Conservation (phyloP, 129 eudicot genomes). For the Logfia minima region DNA sequence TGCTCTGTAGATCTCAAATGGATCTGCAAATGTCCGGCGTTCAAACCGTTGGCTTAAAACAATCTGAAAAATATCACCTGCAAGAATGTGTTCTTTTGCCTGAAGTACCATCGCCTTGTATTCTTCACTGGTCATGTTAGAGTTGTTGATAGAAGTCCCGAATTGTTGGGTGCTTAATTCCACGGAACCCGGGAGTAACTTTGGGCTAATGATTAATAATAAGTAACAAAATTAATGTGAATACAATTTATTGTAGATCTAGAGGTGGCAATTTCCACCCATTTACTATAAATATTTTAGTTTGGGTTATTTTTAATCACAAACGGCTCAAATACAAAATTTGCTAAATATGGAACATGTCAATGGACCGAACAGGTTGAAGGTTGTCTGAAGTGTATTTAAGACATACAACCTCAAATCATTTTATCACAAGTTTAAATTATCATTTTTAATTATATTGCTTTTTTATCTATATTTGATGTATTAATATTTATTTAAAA, state of each 20-base stretch:
- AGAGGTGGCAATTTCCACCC: neutral
- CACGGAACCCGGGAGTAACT: slow-evolving; percentile 67
- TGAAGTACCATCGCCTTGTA: slow-evolving; percentile 64
- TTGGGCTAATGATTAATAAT: slow-evolving; percentile 52
- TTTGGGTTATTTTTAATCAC: neutral
- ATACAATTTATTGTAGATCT: slow-evolving; percentile 8
- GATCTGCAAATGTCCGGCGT: slow-evolving; percentile 84
- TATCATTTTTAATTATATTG: neutral
- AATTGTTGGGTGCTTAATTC: slow-evolving; percentile 47
- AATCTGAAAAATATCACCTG: slow-evolving; percentile 90
- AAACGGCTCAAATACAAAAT: neutral
- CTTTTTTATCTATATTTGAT: neutral
- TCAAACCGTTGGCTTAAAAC: slow-evolving; percentile 96
- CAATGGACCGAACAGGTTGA: neutral
- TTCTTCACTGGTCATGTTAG: slow-evolving; percentile 64
- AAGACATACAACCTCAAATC: neutral
- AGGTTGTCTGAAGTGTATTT: neutral
- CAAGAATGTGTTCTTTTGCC: slow-evolving; percentile 87
- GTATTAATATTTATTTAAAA: too few species aligned
- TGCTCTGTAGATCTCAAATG: slow-evolving; percentile 91
- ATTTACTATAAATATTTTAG: neutral
- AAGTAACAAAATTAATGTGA: slow-evolving; percentile 5
- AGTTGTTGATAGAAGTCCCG: slow-evolving; percentile 41
- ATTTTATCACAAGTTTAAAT: neutral
- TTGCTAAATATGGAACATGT: neutral